A percentile compares a stretch with the other conserved stretches of the same genome.
Conservation (phyloP, 2,329 filamentous ascomycete genomes). For the Laburnicola sp. region DNA sequence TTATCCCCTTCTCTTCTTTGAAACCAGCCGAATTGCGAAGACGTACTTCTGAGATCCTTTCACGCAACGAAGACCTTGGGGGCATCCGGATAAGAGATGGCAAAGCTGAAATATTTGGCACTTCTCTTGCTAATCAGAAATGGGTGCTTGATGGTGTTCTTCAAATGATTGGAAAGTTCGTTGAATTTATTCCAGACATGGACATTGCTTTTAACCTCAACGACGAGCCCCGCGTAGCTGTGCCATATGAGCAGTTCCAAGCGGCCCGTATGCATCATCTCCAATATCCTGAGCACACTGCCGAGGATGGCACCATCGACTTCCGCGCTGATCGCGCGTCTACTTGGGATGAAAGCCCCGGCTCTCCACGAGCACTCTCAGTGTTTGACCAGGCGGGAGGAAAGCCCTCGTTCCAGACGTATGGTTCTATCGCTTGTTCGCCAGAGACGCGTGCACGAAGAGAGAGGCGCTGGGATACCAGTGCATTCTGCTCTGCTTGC, state of each 20-base stretch:
- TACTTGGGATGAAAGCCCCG: slow-evolving; percentile 41
- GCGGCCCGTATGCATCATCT: slow-evolving; percentile 31
- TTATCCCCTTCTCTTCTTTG: slow-evolving; percentile 60
- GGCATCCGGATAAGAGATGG: slow-evolving; percentile 60
- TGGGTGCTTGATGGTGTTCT: slow-evolving; percentile 62
- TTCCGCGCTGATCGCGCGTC: slow-evolving; percentile 46
- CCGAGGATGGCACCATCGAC: slow-evolving; percentile 26
- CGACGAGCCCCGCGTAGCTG: slow-evolving; percentile 60
- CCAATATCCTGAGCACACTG: slow-evolving; percentile 26
- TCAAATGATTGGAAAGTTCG: slow-evolving; percentile 56
- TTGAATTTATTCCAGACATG: slow-evolving; percentile 62
- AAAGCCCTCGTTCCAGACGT: slow-evolving; percentile 47
- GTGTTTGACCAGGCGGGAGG: slow-evolving; percentile 42
- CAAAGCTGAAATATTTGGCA: slow-evolving; percentile 44
- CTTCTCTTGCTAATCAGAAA: slow-evolving; percentile 58
- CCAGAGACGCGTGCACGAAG: slow-evolving; percentile 63
- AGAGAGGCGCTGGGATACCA: slow-evolving; percentile 64
- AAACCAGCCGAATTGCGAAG: slow-evolving; percentile 55
- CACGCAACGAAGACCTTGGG: slow-evolving; percentile 59
- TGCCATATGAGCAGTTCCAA: slow-evolving; percentile 49
- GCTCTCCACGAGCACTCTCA: slow-evolving; percentile 29
- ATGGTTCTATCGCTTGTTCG: slow-evolving; percentile 60
- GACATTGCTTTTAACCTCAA: slow-evolving; percentile 66
- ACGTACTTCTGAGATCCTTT: slow-evolving; percentile 57
- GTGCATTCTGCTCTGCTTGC: slow-evolving; percentile 67